Base-by-base conservation (phyloP, 2,329 filamentous ascomycete species). In the Colletotrichum sp. region DNA sequence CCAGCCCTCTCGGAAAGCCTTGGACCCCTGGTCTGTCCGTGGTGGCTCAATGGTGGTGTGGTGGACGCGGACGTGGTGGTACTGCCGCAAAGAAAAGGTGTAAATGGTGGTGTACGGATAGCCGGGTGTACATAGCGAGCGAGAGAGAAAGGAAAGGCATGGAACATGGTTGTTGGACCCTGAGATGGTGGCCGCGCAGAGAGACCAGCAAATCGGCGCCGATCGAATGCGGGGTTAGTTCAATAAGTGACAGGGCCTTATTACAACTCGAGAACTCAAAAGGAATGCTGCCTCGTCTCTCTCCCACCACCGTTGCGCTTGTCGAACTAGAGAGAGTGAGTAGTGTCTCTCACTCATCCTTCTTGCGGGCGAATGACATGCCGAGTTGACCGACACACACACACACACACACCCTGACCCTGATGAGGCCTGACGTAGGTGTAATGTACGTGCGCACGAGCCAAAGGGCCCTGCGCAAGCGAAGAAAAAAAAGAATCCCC, bases 161-260 rank as follows among this genome's bases (percentile, higher is more conserved):
- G 73, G 73, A 64, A 73, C 70, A 75, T 75, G 73, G 73, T 75
- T 73, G 73, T 65, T 64, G 73, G 63, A 73, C 57, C 73, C 73
- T 73, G 73, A 72, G 57, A 65, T 64, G 71, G 58, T 71, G 60
- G 68, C 68, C 68, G 68, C 72, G 43, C 60, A 60, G 61, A 60
- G 28, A 15, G 36, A 60, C 72, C 72, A 75, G 72, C 63, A 75
- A 55, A 61, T 67, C 69, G 73, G 52, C 30, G 26, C 66, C 70
- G 73, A 75, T 72, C 69, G 61, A 68, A 60, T 73, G 73, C 73
- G 73, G 73, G 73, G 73, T 57, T 75, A 67, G 70, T 73, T 64
- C 30, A 72, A 64, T 21, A 13, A 43, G 21, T 73, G 73, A 75
- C 73, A 75, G 73, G 73, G 70, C 73, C 57, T 68, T 73, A 73